These are phyloP conservation scores for Lojkania enalia DNA, from an alignment of 2,329 filamentous ascomycete genomes.

Conservation along the genomic window DNA sequence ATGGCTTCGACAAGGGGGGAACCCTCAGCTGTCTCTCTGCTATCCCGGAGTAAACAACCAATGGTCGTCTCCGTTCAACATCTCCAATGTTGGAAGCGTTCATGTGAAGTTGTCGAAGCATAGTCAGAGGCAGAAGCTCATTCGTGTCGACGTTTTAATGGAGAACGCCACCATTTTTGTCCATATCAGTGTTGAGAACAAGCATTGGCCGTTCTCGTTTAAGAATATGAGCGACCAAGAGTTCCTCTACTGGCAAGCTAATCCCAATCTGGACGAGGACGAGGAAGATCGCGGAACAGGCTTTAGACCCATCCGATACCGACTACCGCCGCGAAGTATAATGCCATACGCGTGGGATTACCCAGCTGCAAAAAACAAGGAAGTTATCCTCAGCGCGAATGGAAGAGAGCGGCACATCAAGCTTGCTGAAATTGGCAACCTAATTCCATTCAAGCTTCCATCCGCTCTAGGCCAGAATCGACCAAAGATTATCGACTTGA, in stretches of 20 bases:
- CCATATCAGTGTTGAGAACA: conserved; percentile 85
- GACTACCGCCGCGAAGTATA: conserved; percentile 89
- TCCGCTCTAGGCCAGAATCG: conserved; percentile 63
- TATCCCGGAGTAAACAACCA: conserved; percentile 94
- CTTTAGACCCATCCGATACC: conserved; percentile 91
- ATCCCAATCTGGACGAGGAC: conserved; percentile 91
- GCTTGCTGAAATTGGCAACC: conserved; percentile 92
- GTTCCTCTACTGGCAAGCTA: conserved; percentile 93
- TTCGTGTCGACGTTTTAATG: conserved; percentile 86
- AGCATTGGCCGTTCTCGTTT: conserved; percentile 98
- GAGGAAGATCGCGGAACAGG: conserved; percentile 79
- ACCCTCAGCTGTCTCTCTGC: conserved; percentile 90
- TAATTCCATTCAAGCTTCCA: conserved; percentile 89
- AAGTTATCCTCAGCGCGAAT: conserved; percentile 79
- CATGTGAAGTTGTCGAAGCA: conserved; percentile 93
- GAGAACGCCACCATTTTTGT: conserved; percentile 93
- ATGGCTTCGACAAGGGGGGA: conserved; percentile 79
- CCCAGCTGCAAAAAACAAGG: conserved; percentile 93
- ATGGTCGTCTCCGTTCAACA: conserved; percentile 98
- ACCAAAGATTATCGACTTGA: conserved; percentile 92
- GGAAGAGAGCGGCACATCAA: conserved; percentile 89
- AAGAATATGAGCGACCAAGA: conserved; percentile 97
- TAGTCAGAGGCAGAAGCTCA: conserved; percentile 83
- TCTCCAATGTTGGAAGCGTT: conserved; percentile 88
- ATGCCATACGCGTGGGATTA: conserved; percentile 99